Evolutionary conservation across 1,284 basidiomycete genomes (phyloP).

Genomic region (Heterobasidion parviporum): DNA sequence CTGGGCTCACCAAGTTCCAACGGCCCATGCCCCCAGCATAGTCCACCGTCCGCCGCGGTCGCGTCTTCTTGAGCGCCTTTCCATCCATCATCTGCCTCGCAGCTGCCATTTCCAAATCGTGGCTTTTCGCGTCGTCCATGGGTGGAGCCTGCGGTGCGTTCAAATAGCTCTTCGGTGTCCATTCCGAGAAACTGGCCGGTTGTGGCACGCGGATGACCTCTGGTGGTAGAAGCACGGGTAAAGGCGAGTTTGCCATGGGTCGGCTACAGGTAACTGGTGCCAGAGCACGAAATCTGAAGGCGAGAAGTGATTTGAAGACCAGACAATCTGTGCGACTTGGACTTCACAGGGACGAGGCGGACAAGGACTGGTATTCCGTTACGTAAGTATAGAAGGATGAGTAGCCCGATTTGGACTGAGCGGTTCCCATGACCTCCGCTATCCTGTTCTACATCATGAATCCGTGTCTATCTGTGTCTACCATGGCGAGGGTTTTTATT

Average conservation of each 20-base stretch:
- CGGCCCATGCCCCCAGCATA: slow-evolving; percentile 84
- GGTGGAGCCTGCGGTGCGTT: slow-evolving; percentile 60
- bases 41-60: slow-evolving; percentile 90
- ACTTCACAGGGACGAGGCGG: no score
- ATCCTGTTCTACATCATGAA: no score
- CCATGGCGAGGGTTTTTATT: no score
- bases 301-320: no score
- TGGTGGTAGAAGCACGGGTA: slow-evolving; percentile 1
- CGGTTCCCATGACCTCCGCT: no score
- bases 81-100: slow-evolving; percentile 61
- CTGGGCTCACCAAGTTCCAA: slow-evolving; percentile 67
- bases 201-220: not conserved
- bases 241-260: not conserved
- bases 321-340: no score
- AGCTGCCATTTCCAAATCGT: slow-evolving; percentile 73
- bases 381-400: no score
- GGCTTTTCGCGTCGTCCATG: slow-evolving; percentile 62
- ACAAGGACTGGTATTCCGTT: no score
- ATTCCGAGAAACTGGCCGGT: slow-evolving; percentile 15
- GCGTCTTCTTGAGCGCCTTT: slow-evolving; percentile 80
- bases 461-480: no score
- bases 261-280: no score
- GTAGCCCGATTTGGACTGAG: no score
- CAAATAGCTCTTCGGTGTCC: slow-evolving; percentile 36
- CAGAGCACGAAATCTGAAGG: no score